Evolutionary conservation across 371 early-diverging fungal species (phyloP), one percentile per base, ranked within the genome.

Genomic region (Mucor saturninus): DNA sequence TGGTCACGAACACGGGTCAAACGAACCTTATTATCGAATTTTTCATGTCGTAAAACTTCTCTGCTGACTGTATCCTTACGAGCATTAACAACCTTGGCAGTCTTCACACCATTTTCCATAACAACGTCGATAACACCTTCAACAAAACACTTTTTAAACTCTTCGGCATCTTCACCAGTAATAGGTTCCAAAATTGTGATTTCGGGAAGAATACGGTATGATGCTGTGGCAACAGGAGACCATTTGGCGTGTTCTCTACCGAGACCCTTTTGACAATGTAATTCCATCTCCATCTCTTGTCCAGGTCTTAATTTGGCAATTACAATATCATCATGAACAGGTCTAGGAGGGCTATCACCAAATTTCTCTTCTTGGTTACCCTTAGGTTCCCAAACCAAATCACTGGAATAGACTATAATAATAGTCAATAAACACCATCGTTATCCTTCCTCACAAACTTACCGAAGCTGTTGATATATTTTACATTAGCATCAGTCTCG

Each of bases 201-300:
- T 59, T 93, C 91, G 1, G 99, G 99, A 56, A 98, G 79, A 49
- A 99, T 80, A 45, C 99, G 90, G 72, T 99, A 99, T 7, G 95
- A 93, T 8, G 98, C 99, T 6, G 96, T 96, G 2, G 95, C 95
- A 67, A 99, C 99, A 14, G 99, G 99, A 8, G 96, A 96, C 89
- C 92, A 99, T 69, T 99, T 99, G 58, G 99, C 96, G 72, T 99
- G 99, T 58, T 93, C 96, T 74, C 91, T 89, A 26, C 98, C 99
- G 46, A 93, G 83, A 30, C 98, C 98, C 83, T 97, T 97, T 42
- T 86, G 86, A 70, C 93, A 93, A 79, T 97, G 96, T 57, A 96
- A 73, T 75, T 94, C 95, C 63, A 94, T 77, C 46, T 91, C 84
- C 51, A 99, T 87, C 82, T 68, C 85, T 72, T 99, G 99, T 2